Evolutionary conservation across 2,329 filamentous ascomycete species (phyloP), one percentile per base, ranked within the genome.

Genomic region (Aspergillus fumigatiaffinis): DNA sequence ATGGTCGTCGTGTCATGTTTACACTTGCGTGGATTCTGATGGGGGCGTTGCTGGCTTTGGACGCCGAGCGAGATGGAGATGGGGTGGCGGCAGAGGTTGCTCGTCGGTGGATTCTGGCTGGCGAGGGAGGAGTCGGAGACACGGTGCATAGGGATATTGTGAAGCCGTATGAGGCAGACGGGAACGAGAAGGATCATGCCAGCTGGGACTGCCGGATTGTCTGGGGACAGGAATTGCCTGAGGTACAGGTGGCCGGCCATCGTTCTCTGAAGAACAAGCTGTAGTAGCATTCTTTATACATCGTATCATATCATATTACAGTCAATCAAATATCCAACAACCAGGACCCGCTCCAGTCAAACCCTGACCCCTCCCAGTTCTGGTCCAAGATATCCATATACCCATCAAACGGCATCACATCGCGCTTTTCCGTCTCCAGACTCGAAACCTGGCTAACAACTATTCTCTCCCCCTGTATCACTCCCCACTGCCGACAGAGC

Each of bases 1-100:
- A 70, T 48, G 70, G 66, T 1, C 65, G 71, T 12, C 59, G 67
- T 28, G 60, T 65, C 1, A 73, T 73, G 60, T 73, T 73, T 50
- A 71, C 66, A 1, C 58, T 79, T 3, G 71, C 72, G 5, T 73
- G 70, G 61, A 57, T 78, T 7, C 68, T 77, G 0, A 63, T 67
- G 41, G 69, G 69, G n/a, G 59, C 68, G 0, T 62, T 77, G 26
- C 63, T 79, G 20, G 63, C 72, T 3, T 63, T 72, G 28, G 77
- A 79, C 64, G 73, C 73, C 1, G 60, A 66, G 44, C 63, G 68
- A 17, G 72, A 74, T 55, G 64, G 63, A 1, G 66, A 74, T 61
- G 54, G 52, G 5, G 58, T 73, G 14, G 71, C 72, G 0, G 52
- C 50, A 7, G 73, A 74, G 48, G 66, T 77, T 20, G 72, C 74